Percentiles rank a stretch among this genome's conserved stretches.
These are phyloP conservation scores for Penicillium sp. DNA, from an alignment of 2,329 filamentous ascomycete species.

Conservation along the genomic window DNA sequence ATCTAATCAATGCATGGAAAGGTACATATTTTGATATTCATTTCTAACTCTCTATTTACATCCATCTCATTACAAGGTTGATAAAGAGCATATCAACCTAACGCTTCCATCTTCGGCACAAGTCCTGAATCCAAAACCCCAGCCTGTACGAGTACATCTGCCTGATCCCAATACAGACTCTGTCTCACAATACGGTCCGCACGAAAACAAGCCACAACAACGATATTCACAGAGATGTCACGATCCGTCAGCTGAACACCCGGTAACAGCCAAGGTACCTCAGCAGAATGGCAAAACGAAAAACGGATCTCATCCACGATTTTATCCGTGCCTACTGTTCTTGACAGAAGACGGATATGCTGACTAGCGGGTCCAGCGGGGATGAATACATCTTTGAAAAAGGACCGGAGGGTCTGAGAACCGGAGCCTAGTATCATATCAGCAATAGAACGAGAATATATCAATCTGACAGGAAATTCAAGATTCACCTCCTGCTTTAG, in stretches of 20 bases:
- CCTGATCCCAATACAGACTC: slow-evolving; percentile 64
- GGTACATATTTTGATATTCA: background rate
- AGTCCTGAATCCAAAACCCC: slow-evolving; percentile 57
- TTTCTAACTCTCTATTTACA: background rate
- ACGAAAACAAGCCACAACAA: slow-evolving; percentile 49
- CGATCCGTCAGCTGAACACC: slow-evolving; percentile 54
- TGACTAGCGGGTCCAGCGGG: slow-evolving; percentile 49
- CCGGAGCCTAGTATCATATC: slow-evolving; percentile 18
- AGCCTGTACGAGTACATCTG: slow-evolving; percentile 60
- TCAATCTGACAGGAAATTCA: background rate
- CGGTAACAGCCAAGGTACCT: slow-evolving; percentile 59
- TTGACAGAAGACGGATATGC: slow-evolving; percentile 53
- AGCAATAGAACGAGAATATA: slow-evolving; percentile 8
- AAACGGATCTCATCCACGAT: slow-evolving; percentile 60
- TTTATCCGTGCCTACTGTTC: slow-evolving; percentile 57
- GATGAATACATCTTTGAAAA: slow-evolving; percentile 57
- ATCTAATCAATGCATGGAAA: background rate
- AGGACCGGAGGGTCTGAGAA: slow-evolving; percentile 35
- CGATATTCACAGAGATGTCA: slow-evolving; percentile 54
- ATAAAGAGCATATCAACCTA: background rate
- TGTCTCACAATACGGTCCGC: slow-evolving; percentile 46
- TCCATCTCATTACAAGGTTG: slow-evolving; percentile 11
- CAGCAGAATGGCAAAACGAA: slow-evolving; percentile 55
- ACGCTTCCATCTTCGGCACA: slow-evolving; percentile 35
- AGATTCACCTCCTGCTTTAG: slow-evolving; percentile 37